These are phyloP conservation scores for Paramarasmius palmivorus DNA, from an alignment of 1,284 basidiomycete genomes.

Conservation along the genomic window DNA sequence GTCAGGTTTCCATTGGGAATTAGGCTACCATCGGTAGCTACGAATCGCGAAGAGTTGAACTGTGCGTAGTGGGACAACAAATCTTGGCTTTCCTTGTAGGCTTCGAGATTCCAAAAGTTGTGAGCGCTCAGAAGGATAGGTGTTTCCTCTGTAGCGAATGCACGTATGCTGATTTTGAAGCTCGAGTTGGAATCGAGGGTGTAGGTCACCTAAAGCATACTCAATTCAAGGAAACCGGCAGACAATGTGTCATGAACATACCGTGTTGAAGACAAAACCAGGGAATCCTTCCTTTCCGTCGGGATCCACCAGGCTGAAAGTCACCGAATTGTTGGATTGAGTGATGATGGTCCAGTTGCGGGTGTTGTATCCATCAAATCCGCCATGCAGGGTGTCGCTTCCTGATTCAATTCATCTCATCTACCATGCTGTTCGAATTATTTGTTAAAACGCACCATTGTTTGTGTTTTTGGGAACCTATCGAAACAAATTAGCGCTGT, in stretches of 20 bases:
- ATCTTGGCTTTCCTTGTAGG: slow-evolving; percentile 42
- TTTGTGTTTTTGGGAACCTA: slow-evolving; percentile 44
- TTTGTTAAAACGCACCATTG: slow-evolving; percentile 28
- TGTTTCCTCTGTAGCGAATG: slow-evolving; percentile 38
- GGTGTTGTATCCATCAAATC: slow-evolving; percentile 42
- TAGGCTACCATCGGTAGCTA: slow-evolving; percentile 42
- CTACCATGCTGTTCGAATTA: no score
- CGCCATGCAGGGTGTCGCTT: slow-evolving; percentile 42
- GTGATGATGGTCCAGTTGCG: slow-evolving; percentile 37
- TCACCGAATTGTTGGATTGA: slow-evolving; percentile 33
- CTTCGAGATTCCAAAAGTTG: slow-evolving; percentile 51
- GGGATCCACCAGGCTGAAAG: slow-evolving; percentile 40
- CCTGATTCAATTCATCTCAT: slow-evolving; percentile 15
- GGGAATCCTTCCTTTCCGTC: slow-evolving; percentile 48
- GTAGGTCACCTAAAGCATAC: slow-evolving; percentile 32
- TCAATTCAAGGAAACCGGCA: not conserved
- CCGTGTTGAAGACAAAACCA: slow-evolving; percentile 39
- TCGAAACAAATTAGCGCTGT: no score
- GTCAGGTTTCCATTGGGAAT: slow-evolving; percentile 45
- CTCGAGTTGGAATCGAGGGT: slow-evolving; percentile 35
- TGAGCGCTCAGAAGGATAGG: slow-evolving; percentile 48
- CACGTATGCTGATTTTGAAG: slow-evolving; percentile 43
- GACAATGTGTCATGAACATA: slow-evolving; percentile 15
- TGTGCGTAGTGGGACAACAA: slow-evolving; percentile 40
- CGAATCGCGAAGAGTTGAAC: slow-evolving; percentile 37